These are phyloP conservation scores for Dictyophora rubrovolvata DNA, from an alignment of 768 basidiomycete species.

Conservation along the genomic window DNA sequence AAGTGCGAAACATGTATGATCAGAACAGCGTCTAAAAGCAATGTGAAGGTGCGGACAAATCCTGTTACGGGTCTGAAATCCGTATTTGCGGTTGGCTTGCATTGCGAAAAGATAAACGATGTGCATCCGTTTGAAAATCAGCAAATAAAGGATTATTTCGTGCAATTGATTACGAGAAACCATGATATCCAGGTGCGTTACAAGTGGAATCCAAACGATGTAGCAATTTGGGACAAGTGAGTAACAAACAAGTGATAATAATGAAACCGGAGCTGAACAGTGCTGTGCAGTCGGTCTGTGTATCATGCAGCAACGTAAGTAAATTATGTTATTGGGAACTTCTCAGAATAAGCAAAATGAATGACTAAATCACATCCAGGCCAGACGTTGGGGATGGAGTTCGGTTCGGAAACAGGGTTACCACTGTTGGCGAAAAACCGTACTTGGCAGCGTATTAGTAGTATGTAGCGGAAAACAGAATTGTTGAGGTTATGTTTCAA, in stretches of 20 bases:
- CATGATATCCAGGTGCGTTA: conserved; percentile 13
- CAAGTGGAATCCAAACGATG: conserved; percentile 13
- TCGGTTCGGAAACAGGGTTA: conserved; percentile 1
- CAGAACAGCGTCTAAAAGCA: not conserved
- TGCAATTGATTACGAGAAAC: not conserved
- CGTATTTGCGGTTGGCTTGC: conserved; percentile 11
- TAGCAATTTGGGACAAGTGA: conserved; percentile 17
- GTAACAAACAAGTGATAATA: conserved; percentile 7
- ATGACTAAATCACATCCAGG: not conserved
- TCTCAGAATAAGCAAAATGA: not conserved
- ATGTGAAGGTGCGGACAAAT: conserved; percentile 18
- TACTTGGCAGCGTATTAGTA: not conserved
- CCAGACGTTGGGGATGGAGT: not conserved
- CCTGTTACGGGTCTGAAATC: conserved; percentile 15
- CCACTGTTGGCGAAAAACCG: conserved; percentile 1
- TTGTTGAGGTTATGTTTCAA: not conserved
- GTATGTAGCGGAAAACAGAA: not conserved
- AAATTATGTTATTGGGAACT: not conserved
- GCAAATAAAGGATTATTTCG: not conserved
- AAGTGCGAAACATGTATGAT: not conserved
- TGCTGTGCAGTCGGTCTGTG: not conserved
- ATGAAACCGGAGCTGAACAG: conserved; percentile 1
- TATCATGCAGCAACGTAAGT: conserved; percentile 6
- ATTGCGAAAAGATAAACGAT: conserved; percentile 11
- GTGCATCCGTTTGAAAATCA: not conserved